These are phyloP conservation scores for Prosopis cineraria DNA, from an alignment of 306 rosid species.

Conservation along the genomic window DNA sequence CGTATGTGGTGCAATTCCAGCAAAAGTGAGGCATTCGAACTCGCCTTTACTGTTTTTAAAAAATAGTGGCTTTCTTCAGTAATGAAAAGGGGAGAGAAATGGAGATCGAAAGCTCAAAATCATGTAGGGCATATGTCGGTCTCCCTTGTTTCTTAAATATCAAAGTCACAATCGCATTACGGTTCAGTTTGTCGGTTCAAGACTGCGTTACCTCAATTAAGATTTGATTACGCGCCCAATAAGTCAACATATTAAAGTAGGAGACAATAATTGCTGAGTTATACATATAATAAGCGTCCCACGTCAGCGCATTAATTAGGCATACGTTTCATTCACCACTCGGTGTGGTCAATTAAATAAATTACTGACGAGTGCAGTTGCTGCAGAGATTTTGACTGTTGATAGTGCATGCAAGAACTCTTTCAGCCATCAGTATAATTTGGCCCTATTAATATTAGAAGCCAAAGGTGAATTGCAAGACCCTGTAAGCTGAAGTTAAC, in stretches of 20 bases:
- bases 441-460: not conserved
- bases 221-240: not conserved
- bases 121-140: not conserved
- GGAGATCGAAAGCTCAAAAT: not conserved
- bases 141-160: constrained; percentile 1
- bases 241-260: not conserved
- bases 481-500: not conserved
- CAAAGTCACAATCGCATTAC: not conserved
- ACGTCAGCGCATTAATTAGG: not conserved
- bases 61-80: not conserved
- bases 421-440: not conserved
- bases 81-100: not conserved
- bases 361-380: not conserved
- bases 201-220: not conserved
- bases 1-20: not conserved
- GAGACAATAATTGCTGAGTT: not conserved
- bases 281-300: not conserved
- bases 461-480: not conserved
- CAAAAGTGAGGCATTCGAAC: not conserved
- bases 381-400: not conserved
- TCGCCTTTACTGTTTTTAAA: not conserved
- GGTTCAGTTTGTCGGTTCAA: not conserved
- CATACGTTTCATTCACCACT: not conserved
- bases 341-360: not conserved
- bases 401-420: not conserved